Evolutionary conservation across 805 yeast species (phyloP).

Genomic region (Schwanniomyces vanrijiae): DNA sequence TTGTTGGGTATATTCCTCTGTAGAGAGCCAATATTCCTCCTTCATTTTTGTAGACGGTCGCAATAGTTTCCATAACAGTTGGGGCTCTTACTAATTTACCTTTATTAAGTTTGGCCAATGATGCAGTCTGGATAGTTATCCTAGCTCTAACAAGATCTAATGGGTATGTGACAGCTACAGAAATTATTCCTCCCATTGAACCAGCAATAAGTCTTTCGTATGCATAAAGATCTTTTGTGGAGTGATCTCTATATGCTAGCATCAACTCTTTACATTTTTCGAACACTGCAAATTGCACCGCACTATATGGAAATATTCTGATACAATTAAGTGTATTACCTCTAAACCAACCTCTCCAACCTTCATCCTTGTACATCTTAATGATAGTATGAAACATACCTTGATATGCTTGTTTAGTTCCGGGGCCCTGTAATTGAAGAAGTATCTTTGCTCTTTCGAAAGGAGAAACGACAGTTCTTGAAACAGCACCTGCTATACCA

Average conservation of each 20-base stretch:
- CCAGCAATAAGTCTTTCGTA: slow-evolving; percentile 72
- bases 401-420: slow-evolving; percentile 47
- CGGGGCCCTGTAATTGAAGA: slow-evolving; percentile 80
- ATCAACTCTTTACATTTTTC: slow-evolving; percentile 55
- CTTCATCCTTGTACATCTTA: slow-evolving; percentile 86
- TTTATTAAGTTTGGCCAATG: slow-evolving; percentile 45
- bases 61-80: slow-evolving; percentile 61
- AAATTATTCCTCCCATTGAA: slow-evolving; percentile 73
- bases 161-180: slow-evolving; percentile 87
- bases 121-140: slow-evolving; percentile 84
- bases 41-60: slow-evolving; percentile 64
- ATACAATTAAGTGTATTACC: slow-evolving; percentile 91
- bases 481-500: slow-evolving; percentile 75
- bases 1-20: slow-evolving; percentile 87
- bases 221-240: slow-evolving; percentile 42
- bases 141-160: slow-evolving; percentile 89
- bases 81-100: slow-evolving; percentile 60
- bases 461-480: slow-evolving; percentile 92
- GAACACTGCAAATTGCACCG: slow-evolving; percentile 88
- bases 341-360: slow-evolving; percentile 83
- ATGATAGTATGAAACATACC: slow-evolving; percentile 76
- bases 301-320: slow-evolving; percentile 89
- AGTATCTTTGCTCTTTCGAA: slow-evolving; percentile 91
- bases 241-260: slow-evolving; percentile 7
- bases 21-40: slow-evolving; percentile 82